Evolutionary conservation across 2,329 filamentous ascomycete species (phyloP), one percentile per base, ranked within the genome.

Genomic region (Ramularia endophylla): DNA sequence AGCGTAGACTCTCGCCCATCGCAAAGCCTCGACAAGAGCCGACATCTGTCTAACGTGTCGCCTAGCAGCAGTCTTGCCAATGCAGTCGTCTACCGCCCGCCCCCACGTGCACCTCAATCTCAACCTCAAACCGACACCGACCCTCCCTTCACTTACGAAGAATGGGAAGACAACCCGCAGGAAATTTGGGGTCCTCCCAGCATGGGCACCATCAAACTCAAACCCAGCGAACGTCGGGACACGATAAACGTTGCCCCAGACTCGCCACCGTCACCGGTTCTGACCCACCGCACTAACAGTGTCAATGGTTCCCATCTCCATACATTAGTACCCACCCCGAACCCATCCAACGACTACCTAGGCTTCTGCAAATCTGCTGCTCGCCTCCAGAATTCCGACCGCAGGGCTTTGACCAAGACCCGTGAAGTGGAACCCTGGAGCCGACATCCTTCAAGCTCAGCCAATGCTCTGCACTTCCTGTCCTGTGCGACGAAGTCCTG

Each of bases 351-450:
- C 40, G 51, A 60, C 12, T 62, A 57, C 41, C 49, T 59, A 3
- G 58, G 58, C 3, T 72, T 72, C 57, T 73, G 70, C 59, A 70
- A 70, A 56, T 62, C 64, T 8, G 67, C 68, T 4, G 68, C 64
- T 61, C 65, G 66, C 27, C 44, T 61, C 3, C 57, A 64, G 34
- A 67, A 63, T 33, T 54, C 58, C 13, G 54, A 59, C 43, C 53
- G 43, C 37, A 56, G 44, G 39, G 46, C 64, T 2, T 60, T 68
- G 47, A 52, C 43, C 11, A 57, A 52, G 19, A 39, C 45, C 30
- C 52, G 52, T 22, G 53, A 58, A 33, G 51, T 50, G 8, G 51
- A 53, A 13, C 41, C 47, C 8, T 53, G 48, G 51, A 50, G 36
- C 9, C 43, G 32, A 46, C 47, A 58, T 36, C 61, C 62, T 1